phyloP scores from a whole-genome alignment of 169 alveolate genomes.

The Besnoitia besnoiti region DNA sequence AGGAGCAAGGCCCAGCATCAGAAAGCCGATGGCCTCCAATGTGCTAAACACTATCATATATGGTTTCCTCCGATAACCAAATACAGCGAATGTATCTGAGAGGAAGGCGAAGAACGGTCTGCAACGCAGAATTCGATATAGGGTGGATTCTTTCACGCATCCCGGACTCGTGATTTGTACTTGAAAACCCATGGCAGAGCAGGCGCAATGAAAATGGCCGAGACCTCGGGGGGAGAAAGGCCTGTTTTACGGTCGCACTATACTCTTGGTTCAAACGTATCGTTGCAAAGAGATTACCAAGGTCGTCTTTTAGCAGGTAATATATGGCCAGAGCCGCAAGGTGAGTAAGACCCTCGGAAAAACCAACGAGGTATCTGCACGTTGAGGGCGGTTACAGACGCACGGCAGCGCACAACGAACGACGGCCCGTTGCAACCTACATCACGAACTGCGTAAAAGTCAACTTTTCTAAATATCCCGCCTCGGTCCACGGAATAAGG shows the following conservation, averaged over 20 bases:
- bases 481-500: slow-evolving; percentile 54
- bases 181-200: slow-evolving; percentile 87
- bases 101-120: slow-evolving; percentile 82
- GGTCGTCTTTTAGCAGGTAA: slow-evolving; percentile 87
- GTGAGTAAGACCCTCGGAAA: slow-evolving; percentile 90
- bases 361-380: slow-evolving; percentile 84
- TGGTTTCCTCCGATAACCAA: slow-evolving; percentile 86
- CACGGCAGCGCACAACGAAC: too few species aligned
- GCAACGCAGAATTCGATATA: background rate
- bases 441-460: slow-evolving; percentile 66
- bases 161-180: background rate
- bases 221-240: slow-evolving; percentile 74
- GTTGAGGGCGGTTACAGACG: background rate
- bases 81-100: slow-evolving; percentile 79
- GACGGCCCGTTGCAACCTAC: slow-evolving; percentile 41
- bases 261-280: background rate
- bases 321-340: slow-evolving; percentile 88
- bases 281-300: slow-evolving; percentile 47
- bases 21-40: slow-evolving; percentile 80
- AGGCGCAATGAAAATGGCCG: slow-evolving; percentile 83
- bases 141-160: background rate
- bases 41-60: slow-evolving; percentile 81
- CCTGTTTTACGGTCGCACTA: slow-evolving; percentile 55
- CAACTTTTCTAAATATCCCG: slow-evolving; percentile 44
- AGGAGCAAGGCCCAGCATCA: slow-evolving; percentile 78